Evolutionary conservation across 2,329 filamentous ascomycete genomes (phyloP).

Genomic region (Geosmithia flava): DNA sequence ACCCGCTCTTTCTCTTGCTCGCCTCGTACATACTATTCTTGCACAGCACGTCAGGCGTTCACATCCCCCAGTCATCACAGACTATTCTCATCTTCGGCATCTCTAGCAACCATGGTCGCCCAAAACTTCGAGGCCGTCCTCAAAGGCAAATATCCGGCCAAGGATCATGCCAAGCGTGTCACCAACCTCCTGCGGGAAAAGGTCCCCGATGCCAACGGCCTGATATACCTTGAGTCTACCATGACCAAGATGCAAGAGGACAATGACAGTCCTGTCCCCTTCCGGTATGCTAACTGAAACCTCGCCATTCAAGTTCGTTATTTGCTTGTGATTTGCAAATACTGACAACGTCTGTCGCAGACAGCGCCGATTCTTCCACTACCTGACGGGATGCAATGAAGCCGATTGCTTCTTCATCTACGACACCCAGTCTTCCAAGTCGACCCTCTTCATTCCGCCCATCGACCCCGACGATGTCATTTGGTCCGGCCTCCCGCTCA

Average conservation of each 20-base stretch:
- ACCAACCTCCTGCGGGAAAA: conserved; percentile 62
- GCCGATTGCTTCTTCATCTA: conserved; percentile 74
- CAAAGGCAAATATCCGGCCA: conserved; percentile 65
- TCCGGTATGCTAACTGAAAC: conserved; percentile 42
- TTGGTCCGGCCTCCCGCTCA: conserved; percentile 83
- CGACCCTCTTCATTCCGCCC: conserved; percentile 85
- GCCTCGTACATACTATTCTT: background rate
- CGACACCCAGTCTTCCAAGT: conserved; percentile 58
- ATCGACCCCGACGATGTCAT: conserved; percentile 81
- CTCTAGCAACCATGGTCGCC: conserved; percentile 16
- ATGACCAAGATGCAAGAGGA: conserved; percentile 76
- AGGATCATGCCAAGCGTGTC: conserved; percentile 76
- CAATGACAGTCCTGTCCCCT: conserved; percentile 71
- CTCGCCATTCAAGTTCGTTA: background rate
- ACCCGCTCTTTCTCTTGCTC: background rate
- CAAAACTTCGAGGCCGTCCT: conserved; percentile 39
- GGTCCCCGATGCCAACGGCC: conserved; percentile 49
- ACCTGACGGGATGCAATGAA: conserved; percentile 73
- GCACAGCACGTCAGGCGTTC: no score
- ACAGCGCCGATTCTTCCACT: conserved; percentile 89
- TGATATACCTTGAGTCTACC: conserved; percentile 82
- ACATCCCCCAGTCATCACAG: no score
- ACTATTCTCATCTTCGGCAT: background rate
- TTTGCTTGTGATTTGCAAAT: background rate
- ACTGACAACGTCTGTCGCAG: conserved; percentile 24